Evolutionary conservation across 2,329 filamentous ascomycete genomes (phyloP).

Genomic region (Paraphoma sp.): DNA sequence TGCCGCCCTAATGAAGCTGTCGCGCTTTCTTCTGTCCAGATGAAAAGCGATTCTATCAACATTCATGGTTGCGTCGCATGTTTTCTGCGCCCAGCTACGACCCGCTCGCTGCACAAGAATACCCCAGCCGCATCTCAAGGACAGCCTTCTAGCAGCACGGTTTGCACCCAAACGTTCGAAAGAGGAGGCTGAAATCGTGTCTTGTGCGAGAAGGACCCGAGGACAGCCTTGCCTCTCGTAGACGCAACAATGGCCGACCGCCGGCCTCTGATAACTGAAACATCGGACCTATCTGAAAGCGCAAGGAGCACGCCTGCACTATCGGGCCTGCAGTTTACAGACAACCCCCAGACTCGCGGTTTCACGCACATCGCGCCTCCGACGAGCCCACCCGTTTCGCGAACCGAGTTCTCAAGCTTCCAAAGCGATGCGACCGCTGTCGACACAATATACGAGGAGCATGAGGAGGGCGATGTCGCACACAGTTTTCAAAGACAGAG

Average conservation of each 20-base stretch:
- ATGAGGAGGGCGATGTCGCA: slow-evolving; percentile 41
- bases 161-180: not conserved
- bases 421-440: slow-evolving; percentile 43
- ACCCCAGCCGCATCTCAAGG: not conserved
- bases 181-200: slow-evolving; percentile 22
- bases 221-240: not conserved
- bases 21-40: not conserved
- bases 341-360: slow-evolving; percentile 29
- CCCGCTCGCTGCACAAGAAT: not conserved
- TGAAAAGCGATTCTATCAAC: not conserved
- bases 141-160: slow-evolving; percentile 6
- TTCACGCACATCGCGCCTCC: slow-evolving; percentile 28
- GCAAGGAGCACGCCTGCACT: slow-evolving; percentile 35
- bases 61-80: not conserved
- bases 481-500: slow-evolving; percentile 24
- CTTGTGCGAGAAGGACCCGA: slow-evolving; percentile 8
- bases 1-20: not conserved
- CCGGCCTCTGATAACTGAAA: slow-evolving; percentile 36
- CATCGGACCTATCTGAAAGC: slow-evolving; percentile 34
- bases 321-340: slow-evolving; percentile 34
- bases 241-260: slow-evolving; percentile 37
- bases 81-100: not conserved
- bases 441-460: slow-evolving; percentile 39
- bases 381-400: slow-evolving; percentile 32
- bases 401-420: slow-evolving; percentile 46